Evolutionary conservation across 179 eudicot genomes (phyloP).

Genomic region (Nepenthes alata): DNA sequence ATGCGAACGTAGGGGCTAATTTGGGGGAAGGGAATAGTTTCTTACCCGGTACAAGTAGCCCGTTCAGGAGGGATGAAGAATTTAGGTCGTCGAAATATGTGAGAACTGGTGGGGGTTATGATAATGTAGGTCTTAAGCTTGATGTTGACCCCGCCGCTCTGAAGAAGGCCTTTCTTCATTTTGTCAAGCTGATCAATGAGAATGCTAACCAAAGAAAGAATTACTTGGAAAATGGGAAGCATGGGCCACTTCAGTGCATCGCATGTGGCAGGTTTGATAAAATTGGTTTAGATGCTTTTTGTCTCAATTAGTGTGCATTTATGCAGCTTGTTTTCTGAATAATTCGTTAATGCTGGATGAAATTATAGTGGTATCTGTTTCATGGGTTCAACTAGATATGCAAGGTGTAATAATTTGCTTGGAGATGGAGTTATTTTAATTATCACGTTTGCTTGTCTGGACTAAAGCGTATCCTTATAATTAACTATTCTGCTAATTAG

Average conservation of each 20-base stretch:
- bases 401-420: too few relatives aligned
- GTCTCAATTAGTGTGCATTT: too few relatives aligned
- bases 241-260: slow-evolving; percentile 54
- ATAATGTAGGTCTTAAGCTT: slow-evolving; percentile 19
- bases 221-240: slow-evolving; percentile 67
- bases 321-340: background rate
- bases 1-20: slow-evolving; percentile 39
- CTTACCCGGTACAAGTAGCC: slow-evolving; percentile 32
- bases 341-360: background rate
- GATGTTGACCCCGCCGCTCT: slow-evolving; percentile 47
- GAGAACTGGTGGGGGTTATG: slow-evolving; percentile 25
- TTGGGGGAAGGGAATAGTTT: slow-evolving; percentile 9
- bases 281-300: background rate
- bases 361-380: background rate
- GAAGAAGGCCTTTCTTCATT: slow-evolving; percentile 54
- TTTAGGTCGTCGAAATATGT: slow-evolving; percentile 34
- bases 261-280: slow-evolving; percentile 62
- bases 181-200: slow-evolving; percentile 49
- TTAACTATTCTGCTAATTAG: too few relatives aligned
- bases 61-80: slow-evolving; percentile 25
- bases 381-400: background rate
- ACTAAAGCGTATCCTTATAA: too few relatives aligned
- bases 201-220: slow-evolving; percentile 35
- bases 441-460: too few relatives aligned
- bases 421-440: too few relatives aligned